Conservation (phyloP, 108 stramenopile genomes). For the Asterionellopsis glacialis region DNA sequence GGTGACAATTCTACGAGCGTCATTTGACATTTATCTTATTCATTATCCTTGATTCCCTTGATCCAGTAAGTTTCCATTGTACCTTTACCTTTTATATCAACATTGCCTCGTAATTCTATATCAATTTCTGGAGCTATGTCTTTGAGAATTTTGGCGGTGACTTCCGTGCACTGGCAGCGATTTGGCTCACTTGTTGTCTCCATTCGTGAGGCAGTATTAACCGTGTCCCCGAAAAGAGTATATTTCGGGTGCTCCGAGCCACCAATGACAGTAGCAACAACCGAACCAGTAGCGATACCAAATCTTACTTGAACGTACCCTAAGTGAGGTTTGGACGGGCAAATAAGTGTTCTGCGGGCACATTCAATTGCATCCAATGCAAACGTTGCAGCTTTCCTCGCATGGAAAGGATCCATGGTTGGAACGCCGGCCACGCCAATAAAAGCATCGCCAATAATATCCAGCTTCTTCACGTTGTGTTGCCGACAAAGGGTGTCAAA, state of each 20-base stretch:
- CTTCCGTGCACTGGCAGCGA: conserved; percentile 48
- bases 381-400: conserved; percentile 45
- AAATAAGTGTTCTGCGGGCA: conserved; percentile 32
- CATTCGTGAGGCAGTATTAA: conserved; percentile 46
- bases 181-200: conserved; percentile 34
- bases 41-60: not conserved
- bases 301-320: conserved; percentile 48
- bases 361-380: conserved; percentile 41
- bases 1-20: no score
- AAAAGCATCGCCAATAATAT: conserved; percentile 36
- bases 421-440: conserved; percentile 24
- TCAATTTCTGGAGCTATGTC: conserved; percentile 37
- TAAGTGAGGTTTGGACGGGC: conserved; percentile 22
- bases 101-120: conserved; percentile 39
- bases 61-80: conserved; percentile 12
- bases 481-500: conserved; percentile 24
- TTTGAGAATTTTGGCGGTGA: conserved; percentile 34
- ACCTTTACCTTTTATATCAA: conserved; percentile 45
- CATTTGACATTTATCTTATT: no score
- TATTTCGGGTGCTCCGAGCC: conserved; percentile 35
- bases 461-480: conserved; percentile 37
- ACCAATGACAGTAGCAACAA: conserved; percentile 49
- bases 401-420: conserved; percentile 40
- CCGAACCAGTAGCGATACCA: conserved; percentile 53
- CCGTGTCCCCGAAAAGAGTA: conserved; percentile 54